A percentile compares a stretch with the other conserved stretches of the same genome.
phyloP scores from a whole-genome alignment of 129 eudicot genomes.

The Gnaphalium uliginosum region DNA sequence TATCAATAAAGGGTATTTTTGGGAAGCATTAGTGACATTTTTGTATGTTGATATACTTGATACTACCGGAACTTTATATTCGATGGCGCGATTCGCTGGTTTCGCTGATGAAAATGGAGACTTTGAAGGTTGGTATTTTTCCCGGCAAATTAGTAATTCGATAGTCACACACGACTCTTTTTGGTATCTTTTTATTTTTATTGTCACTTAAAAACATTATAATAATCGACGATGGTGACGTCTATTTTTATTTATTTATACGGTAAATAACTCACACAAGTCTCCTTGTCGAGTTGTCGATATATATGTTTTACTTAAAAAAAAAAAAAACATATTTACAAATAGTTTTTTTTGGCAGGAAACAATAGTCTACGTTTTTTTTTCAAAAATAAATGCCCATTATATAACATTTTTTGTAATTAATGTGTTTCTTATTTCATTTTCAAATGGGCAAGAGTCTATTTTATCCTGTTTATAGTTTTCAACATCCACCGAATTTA shows the following conservation, averaged over 20 bases:
- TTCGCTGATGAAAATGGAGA: constrained; percentile 64
- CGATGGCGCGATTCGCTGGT: constrained; percentile 94
- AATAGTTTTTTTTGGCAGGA: too few relatives aligned
- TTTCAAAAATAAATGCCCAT: too few relatives aligned
- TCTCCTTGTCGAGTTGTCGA: background rate
- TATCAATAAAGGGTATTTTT: constrained; percentile 57
- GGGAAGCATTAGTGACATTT: constrained; percentile 86
- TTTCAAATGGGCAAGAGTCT: too few relatives aligned
- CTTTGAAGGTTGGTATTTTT: constrained; percentile 70
- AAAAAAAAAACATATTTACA: too few relatives aligned
- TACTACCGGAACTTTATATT: constrained; percentile 77
- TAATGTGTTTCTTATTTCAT: too few relatives aligned
- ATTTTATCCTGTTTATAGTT: too few relatives aligned
- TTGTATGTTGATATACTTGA: constrained; percentile 84
- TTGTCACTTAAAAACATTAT: background rate
- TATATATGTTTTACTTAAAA: too few relatives aligned
- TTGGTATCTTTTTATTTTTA: background rate
- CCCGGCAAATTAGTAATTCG: background rate
- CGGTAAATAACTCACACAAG: background rate
- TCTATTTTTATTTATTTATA: background rate
- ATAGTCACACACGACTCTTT: too few relatives aligned
- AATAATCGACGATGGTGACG: background rate
- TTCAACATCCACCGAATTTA: too few relatives aligned
- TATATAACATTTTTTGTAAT: too few relatives aligned
- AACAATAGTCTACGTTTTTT: too few relatives aligned